Evolutionary conservation across 2,329 filamentous ascomycete genomes (phyloP).

Genomic region (Ilyonectria destructans): DNA sequence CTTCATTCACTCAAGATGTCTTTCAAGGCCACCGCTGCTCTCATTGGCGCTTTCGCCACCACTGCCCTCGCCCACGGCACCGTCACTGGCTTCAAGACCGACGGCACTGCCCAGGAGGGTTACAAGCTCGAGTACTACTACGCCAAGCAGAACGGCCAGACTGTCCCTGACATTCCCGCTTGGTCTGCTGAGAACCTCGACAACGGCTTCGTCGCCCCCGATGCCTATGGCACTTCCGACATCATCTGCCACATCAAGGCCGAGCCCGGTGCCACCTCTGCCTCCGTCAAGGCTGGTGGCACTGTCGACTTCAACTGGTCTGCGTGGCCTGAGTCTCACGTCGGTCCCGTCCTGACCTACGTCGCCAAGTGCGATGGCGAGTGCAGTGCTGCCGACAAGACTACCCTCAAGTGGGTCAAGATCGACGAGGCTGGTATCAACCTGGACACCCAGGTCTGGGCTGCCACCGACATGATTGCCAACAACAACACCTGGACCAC

Average conservation of each 20-base stretch:
- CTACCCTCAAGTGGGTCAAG: constrained; percentile 74
- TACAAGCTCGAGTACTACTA: constrained; percentile 46
- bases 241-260: constrained; percentile 66
- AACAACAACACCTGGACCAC: constrained; percentile 57
- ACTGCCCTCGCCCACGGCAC: constrained; percentile 45
- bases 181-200: constrained; percentile 63
- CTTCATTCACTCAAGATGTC: constrained; percentile 40
- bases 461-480: constrained; percentile 60
- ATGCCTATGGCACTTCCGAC: constrained; percentile 57
- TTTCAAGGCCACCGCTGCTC: constrained; percentile 39
- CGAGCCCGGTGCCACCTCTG: constrained; percentile 51
- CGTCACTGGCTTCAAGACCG: constrained; percentile 45
- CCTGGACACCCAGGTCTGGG: constrained; percentile 56
- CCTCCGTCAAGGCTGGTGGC: constrained; percentile 60
- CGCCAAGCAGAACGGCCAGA: constrained; percentile 38
- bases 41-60: constrained; percentile 45
- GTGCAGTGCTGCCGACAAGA: constrained; percentile 69
- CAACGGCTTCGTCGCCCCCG: constrained; percentile 67
- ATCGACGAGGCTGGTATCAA: constrained; percentile 71
- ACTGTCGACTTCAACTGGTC: constrained; percentile 61
- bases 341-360: constrained; percentile 75
- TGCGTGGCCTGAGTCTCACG: constrained; percentile 61
- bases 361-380: constrained; percentile 71
- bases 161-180: constrained; percentile 49
- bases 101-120: constrained; percentile 37